phyloP scores from a whole-genome alignment of 805 yeast species.

The Priceomyces medius region DNA sequence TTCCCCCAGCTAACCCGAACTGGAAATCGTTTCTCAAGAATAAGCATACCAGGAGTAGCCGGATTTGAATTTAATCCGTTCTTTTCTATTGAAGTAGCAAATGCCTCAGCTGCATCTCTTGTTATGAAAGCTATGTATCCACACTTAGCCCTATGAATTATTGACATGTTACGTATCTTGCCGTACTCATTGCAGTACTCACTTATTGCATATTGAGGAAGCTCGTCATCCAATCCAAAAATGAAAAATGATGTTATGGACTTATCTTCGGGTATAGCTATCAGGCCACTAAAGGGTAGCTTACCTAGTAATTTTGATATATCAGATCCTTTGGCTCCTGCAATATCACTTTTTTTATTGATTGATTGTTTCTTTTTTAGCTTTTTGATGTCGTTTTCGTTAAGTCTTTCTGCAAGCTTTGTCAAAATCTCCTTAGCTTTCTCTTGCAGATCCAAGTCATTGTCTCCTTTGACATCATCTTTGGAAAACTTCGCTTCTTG shows the following conservation, averaged over 20 bases:
- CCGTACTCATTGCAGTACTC: constrained; percentile 49
- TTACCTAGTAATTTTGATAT: constrained; percentile 52
- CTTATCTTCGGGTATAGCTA: constrained; percentile 40
- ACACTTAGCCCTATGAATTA: constrained; percentile 59
- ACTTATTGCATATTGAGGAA: constrained; percentile 62
- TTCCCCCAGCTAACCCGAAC: constrained; percentile 58
- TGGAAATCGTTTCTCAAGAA: constrained; percentile 39
- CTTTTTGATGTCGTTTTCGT: constrained; percentile 5
- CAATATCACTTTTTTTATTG: constrained; percentile 3
- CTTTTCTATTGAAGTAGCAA: constrained; percentile 21
- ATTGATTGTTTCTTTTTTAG: background rate
- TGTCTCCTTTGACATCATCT: constrained; percentile 12
- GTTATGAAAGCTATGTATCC: constrained; percentile 60
- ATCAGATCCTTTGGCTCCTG: constrained; percentile 36
- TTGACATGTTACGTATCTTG: constrained; percentile 44
- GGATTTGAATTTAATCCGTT: constrained; percentile 27
- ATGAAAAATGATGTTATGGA: constrained; percentile 62
- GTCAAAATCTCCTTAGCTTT: constrained; percentile 52
- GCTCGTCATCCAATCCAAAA: constrained; percentile 66
- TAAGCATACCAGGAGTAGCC: constrained; percentile 31
- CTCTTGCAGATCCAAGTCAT: constrained; percentile 14
- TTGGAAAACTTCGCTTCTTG: constrained; percentile 46
- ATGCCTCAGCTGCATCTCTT: constrained; percentile 50
- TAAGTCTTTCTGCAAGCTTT: constrained; percentile 42
- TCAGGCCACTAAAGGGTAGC: constrained; percentile 69